Evolutionary conservation across 176 grass and related monocot genomes (phyloP).

Genomic region (Coix lacrymajobi): DNA sequence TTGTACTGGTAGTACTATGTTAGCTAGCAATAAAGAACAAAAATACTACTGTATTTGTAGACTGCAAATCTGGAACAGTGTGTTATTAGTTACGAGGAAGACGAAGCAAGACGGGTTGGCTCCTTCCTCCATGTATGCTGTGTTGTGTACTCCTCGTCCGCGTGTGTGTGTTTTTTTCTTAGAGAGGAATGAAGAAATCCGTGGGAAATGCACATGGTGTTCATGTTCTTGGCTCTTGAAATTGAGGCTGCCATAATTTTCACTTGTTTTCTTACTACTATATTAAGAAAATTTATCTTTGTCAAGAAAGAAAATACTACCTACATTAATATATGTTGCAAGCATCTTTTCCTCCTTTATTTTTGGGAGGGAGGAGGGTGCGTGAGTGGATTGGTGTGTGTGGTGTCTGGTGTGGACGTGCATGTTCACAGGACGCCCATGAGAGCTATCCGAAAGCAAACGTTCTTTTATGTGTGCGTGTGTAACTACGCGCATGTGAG

Average conservation of each 20-base stretch:
- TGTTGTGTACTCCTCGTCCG: background rate
- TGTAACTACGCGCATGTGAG: background rate
- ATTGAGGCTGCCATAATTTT: background rate
- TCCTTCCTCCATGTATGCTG: too few relatives aligned
- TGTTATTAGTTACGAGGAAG: background rate
- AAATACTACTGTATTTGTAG: background rate
- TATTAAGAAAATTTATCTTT: too few relatives aligned
- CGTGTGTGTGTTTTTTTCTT: background rate
- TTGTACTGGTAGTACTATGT: background rate
- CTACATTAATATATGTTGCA: too few relatives aligned
- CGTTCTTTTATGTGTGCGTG: constrained; percentile 14
- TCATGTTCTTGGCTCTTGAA: background rate
- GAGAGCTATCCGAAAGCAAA: constrained; percentile 25
- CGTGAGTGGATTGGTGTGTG: background rate
- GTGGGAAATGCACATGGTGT: background rate
- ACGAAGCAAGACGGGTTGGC: background rate
- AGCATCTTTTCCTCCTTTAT: background rate
- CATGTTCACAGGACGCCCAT: constrained; percentile 30
- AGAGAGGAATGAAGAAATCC: background rate
- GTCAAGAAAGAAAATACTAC: background rate
- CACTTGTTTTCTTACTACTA: background rate
- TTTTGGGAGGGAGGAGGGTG: background rate
- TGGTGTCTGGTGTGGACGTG: background rate
- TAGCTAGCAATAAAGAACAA: background rate
- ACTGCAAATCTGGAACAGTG: background rate